phyloP scores from a whole-genome alignment of 257 asterid species.

The Plantago ovata region DNA sequence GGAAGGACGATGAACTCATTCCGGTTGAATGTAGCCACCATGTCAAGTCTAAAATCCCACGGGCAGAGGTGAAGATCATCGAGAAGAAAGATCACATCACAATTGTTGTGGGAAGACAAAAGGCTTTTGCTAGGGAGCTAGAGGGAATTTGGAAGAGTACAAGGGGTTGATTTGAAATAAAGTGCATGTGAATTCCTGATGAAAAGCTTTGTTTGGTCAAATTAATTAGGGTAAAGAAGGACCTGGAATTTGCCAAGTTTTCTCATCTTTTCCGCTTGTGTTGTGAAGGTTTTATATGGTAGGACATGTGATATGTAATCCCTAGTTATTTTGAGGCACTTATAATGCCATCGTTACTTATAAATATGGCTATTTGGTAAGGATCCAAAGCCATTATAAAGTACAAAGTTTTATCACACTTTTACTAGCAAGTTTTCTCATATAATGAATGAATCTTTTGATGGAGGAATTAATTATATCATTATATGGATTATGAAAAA shows the following conservation, averaged over 20 bases:
- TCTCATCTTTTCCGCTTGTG: conserved; percentile 10
- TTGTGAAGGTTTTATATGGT: conserved; percentile 15
- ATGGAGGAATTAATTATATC: background rate
- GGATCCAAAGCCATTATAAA: background rate
- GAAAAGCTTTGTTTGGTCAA: conserved; percentile 11
- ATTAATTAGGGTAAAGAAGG: conserved; percentile 14
- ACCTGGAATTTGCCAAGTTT: conserved; percentile 11
- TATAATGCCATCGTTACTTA: background rate
- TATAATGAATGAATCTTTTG: background rate
- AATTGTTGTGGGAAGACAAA: conserved; percentile 83
- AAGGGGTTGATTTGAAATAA: conserved; percentile 6
- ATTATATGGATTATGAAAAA: too few species aligned
- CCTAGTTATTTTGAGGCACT: conserved; percentile 7
- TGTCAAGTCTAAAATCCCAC: conserved; percentile 54
- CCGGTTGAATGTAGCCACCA: conserved; percentile 87
- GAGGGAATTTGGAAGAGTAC: conserved; percentile 75
- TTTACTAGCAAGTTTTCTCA: background rate
- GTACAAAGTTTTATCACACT: background rate
- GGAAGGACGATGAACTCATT: conserved; percentile 69
- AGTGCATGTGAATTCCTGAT: background rate
- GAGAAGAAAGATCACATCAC: conserved; percentile 80
- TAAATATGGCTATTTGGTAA: conserved; percentile 2
- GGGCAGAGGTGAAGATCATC: conserved; percentile 63
- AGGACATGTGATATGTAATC: conserved; percentile 9
- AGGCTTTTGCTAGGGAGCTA: conserved; percentile 79